Evolutionary conservation across 1,284 basidiomycete species (phyloP), one percentile per base, ranked within the genome.

Genomic region (Phenoliferia sp.): DNA sequence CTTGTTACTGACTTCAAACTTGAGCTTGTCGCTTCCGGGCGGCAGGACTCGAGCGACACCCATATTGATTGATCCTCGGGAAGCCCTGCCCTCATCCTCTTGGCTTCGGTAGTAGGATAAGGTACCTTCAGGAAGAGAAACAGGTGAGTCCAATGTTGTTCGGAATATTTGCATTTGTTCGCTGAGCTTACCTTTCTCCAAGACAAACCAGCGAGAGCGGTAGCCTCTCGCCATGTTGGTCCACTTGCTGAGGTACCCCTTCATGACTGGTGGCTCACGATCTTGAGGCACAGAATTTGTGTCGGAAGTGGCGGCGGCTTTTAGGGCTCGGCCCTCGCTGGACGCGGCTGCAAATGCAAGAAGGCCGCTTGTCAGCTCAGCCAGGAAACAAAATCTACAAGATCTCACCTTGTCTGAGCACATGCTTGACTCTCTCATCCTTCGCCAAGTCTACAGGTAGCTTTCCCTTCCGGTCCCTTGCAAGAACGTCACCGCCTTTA

Each of bases 121-220:
- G 28, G 69, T 62, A 58, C 75, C 70, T 73, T 55, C 50, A 22
- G 16, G 22, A 33, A 35, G n/a, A n/a, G 34, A n/a, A 26, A 76
- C 33, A 32, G 29, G 28, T 26, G 55, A n/a, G 1, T 22, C 3
- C 50, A 22, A 4, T 17, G 19, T 3, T 32, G 7, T 2, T 22
- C n/a, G 15, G 19, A 6, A 56, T 61, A 54, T 4, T 52, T 6
- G 58, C 26, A n/a, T n/a, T n/a, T n/a, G n/a, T n/a, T n/a, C n/a
- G n/a, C 1, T 26, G 5, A n/a, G 9, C 36, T 90, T 83, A 6
- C 93, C 95, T 69, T 90, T 86, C 74, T 90, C 87, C 48, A 98
- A 84, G 0, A 97, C 93, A 76, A 98, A 96, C 93, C 94, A 98
- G 0, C 95, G 84, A 0, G 90, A 90, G 74, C 88, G 89, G 80